Evolutionary conservation across 108 stramenopile genomes (phyloP).

Genomic region (Cyclotella cryptica): DNA sequence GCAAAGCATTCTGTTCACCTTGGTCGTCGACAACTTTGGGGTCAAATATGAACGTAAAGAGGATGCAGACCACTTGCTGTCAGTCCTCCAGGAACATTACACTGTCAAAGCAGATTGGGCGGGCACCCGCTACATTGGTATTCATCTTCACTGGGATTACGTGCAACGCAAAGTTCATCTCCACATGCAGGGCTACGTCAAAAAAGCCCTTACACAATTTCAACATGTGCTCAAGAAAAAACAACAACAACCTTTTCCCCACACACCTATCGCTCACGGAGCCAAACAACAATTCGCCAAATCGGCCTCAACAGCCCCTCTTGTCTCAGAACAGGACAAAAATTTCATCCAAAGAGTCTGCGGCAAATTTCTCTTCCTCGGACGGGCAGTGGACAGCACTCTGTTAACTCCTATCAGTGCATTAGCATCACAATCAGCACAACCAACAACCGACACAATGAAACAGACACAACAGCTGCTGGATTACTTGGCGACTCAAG

Average conservation of each 20-base stretch:
- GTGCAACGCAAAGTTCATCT: background rate
- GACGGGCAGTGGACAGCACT: background rate
- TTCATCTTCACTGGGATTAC: background rate
- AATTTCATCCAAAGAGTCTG: background rate
- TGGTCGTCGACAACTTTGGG: background rate
- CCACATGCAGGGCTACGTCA: background rate
- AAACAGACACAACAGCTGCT: background rate
- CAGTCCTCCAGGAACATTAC: background rate
- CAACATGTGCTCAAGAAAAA: background rate
- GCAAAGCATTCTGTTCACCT: background rate
- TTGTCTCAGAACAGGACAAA: background rate
- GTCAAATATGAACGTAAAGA: background rate
- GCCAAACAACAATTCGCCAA: conserved; percentile 6
- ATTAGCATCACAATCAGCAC: background rate
- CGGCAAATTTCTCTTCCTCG: background rate
- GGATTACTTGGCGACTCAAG: background rate
- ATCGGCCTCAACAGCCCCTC: background rate
- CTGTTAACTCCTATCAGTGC: background rate
- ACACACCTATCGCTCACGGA: background rate
- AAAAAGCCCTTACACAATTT: background rate
- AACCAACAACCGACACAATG: background rate
- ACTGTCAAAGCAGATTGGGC: background rate
- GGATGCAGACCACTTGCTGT: background rate
- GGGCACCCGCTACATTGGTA: background rate
- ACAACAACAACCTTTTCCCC: conserved; percentile 2